Conservation (phyloP, 1,284 basidiomycete species). For the Puccinia triticina region DNA sequence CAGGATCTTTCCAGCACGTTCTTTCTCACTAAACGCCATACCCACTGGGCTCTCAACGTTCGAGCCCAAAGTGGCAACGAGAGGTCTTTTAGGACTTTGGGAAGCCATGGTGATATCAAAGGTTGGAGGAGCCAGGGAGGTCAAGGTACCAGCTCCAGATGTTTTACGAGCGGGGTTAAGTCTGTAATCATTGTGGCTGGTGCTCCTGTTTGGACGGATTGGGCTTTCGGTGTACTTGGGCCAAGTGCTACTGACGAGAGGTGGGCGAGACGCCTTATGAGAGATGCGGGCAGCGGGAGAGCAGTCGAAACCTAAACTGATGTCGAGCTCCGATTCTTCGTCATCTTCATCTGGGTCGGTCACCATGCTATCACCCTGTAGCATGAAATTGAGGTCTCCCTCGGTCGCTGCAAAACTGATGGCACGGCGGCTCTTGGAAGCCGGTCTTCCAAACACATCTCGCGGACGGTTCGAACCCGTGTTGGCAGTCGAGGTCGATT, state of each 20-base stretch:
- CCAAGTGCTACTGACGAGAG: slow-evolving; percentile 41
- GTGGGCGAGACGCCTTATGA: background rate
- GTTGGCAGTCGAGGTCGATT: slow-evolving; percentile 9
- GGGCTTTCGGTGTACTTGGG: slow-evolving; percentile 30
- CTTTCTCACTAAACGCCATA: slow-evolving; percentile 76
- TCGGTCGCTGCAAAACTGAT: slow-evolving; percentile 48
- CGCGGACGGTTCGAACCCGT: slow-evolving; percentile 7
- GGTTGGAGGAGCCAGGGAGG: slow-evolving; percentile 2
- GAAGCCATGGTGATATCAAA: background rate
- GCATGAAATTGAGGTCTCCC: slow-evolving; percentile 17
- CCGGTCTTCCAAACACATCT: slow-evolving; percentile 39
- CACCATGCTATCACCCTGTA: background rate
- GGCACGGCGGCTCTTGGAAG: slow-evolving; percentile 43
- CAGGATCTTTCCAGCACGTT: slow-evolving; percentile 85
- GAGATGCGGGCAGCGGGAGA: slow-evolving; percentile 40
- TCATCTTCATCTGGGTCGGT: slow-evolving; percentile 42
- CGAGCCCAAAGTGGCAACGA: background rate
- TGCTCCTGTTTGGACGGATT: slow-evolving; percentile 7
- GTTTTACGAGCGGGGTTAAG: background rate
- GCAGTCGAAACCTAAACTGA: slow-evolving; percentile 20
- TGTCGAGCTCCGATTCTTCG: slow-evolving; percentile 38
- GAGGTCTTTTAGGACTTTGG: slow-evolving; percentile 15
- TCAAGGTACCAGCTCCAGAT: background rate
- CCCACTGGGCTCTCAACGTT: slow-evolving; percentile 43
- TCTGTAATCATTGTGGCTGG: background rate